Evolutionary conservation across 306 rosid species (phyloP).

Genomic region (Rosa multiflora): DNA sequence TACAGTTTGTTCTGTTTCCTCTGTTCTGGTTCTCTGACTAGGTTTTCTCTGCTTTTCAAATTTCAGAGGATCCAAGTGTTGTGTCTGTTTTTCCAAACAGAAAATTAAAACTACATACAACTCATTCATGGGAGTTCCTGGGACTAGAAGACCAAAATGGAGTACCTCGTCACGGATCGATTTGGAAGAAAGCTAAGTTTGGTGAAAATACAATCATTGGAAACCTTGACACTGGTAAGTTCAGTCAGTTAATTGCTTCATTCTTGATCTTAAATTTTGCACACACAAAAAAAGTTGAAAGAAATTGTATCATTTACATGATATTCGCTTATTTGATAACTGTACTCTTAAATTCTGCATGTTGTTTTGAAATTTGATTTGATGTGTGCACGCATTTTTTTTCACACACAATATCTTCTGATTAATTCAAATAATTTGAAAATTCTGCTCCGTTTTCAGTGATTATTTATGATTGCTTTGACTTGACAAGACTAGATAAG

Average conservation of each 20-base stretch:
- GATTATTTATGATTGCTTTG: background rate
- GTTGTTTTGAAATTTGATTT: background rate
- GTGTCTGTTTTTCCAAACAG: conserved; percentile 51
- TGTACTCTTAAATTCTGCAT: background rate
- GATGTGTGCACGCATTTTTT: background rate
- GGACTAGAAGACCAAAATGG: conserved; percentile 35
- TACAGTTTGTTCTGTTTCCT: background rate
- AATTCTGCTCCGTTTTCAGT: background rate
- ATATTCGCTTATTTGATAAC: background rate
- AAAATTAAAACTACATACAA: conserved; percentile 50
- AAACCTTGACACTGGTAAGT: conserved; percentile 64
- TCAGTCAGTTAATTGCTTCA: background rate
- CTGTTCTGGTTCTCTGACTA: background rate
- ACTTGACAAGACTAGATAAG: background rate
- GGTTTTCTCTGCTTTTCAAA: background rate
- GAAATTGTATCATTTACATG: background rate
- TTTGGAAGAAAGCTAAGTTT: conserved; percentile 46
- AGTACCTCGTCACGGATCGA: conserved; percentile 20
- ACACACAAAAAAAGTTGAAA: background rate
- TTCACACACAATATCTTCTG: background rate
- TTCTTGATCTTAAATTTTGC: background rate
- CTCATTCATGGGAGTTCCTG: conserved; percentile 68
- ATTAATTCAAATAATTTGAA: background rate
- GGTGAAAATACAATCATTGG: conserved; percentile 69
- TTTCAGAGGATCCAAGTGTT: conserved; percentile 53